Evolutionary conservation across 257 asterid species (phyloP), one percentile per base, ranked within the genome.

Genomic region (Solanum verrucosum): DNA sequence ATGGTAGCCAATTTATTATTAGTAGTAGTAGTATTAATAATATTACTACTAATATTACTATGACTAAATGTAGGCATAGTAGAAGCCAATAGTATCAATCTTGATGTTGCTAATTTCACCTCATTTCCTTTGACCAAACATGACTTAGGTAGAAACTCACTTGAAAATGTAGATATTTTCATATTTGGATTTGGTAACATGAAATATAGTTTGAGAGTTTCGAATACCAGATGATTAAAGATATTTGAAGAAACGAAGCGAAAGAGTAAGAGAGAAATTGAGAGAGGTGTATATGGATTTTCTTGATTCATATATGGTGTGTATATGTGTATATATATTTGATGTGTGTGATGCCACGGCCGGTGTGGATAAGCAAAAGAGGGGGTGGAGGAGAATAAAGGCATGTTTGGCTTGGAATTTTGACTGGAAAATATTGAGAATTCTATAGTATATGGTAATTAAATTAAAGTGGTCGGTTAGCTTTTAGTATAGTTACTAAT

Each of bases 1-100:
- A 75, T 83, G 25, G 74, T 52, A 7, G 94, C 88, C 35, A 94
- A 88, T 35, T 73, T 91, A 31, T 87, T 27, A 42, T 6, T 52
- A 52, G 0, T 52, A 52, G 0, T 52, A 52, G 9, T 52, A 52
- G 21, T 16, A 52, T 16, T 77, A 78, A 13, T 33, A 15, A 49
- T 38, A 21, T 23, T 67, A 46, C 52, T 6, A 87, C 44, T 46
- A 33, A 25, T 44, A 23, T 77, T 67, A 34, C 71, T 27, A 72
- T 20, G 25, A 38, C 14, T 3, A 78, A 78, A n/a, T 75, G 11
- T 75, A 5, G 83, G 31, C 82, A 35, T n/a, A 23, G 29, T 25
- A 44, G 27, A 14, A 79, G 27, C 40, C 25, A 44, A 18, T 60
- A 59, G 71, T 38, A 4, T 5, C 72, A 14, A 75, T 13, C 46